Base-by-base conservation (phyloP, 306 rosid species). In the Vigna radiata region DNA sequence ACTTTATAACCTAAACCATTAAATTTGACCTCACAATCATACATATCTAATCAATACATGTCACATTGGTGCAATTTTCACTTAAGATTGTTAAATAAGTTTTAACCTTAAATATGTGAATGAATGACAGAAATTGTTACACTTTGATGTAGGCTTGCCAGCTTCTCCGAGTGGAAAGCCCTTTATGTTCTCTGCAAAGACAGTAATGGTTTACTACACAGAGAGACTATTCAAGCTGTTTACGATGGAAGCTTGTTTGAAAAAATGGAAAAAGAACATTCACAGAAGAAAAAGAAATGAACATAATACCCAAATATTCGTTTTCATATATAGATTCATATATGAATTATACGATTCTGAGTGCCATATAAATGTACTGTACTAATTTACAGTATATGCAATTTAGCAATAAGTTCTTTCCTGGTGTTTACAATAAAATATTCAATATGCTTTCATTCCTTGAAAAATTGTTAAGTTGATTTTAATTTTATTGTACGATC, bases 161-260 rank as follows among this genome's bases (percentile, higher is more conserved):
- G 86, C 49, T 88, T 73, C 76, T 2, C 87, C 4, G 97, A 95
- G 68, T 95, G 99, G 99, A 89, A 86, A 78, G 54, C 84, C 6
- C 73, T 92, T 0, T 85, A 90, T 70, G 47, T 8, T 18, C 93
- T 90, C 39, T 85, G 90, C 89, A 95, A 92, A 84, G 96, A 90
- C 78, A 75, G 82, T 68, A 29, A 86, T 25, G 99, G 99, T 60
- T 88, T 89, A 27, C 78, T 96, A 7, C 88, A 52, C 21, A 96
- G 77, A 77, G 88, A 89, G 0, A 91, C 86, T 2, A 6, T 96
- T 21, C 84, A 82, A 75, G 96, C 58, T 67, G 97, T 74, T 68
- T 95, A 89, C 62, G 99, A 95, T 85, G 99, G 97, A 61, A 86
- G 83, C 76, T 43, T 95, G 63, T 95, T 95, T 81, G 88, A 85